Percentiles rank a stretch among this genome's conserved stretches.
Evolutionary conservation across 169 alveolate species (phyloP).

Genomic region (Cryptosporidium baileyi): DNA sequence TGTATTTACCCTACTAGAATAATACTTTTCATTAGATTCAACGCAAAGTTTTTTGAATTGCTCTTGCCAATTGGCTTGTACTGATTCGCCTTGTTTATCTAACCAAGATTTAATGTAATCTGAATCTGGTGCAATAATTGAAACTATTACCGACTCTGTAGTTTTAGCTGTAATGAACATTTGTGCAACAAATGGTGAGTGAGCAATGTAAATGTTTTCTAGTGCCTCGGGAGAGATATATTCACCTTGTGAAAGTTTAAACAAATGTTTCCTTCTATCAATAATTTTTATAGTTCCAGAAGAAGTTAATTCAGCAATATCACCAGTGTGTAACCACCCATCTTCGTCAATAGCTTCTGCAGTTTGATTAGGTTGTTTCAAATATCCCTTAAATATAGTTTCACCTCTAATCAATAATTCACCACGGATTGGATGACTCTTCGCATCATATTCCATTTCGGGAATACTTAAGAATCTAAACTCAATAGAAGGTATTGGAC

Average conservation of each 20-base stretch:
- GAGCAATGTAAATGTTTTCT: slow-evolving; percentile 83
- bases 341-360: slow-evolving; percentile 86
- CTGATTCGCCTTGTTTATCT: background rate
- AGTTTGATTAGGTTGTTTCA: slow-evolving; percentile 84
- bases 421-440: slow-evolving; percentile 88
- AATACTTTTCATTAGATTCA: slow-evolving; percentile 48
- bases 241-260: slow-evolving; percentile 94
- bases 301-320: slow-evolving; percentile 84
- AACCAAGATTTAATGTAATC: slow-evolving; percentile 48
- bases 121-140: slow-evolving; percentile 74
- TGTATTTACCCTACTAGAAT: background rate
- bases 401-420: slow-evolving; percentile 89
- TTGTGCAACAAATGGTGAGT: slow-evolving; percentile 71
- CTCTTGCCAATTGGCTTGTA: background rate
- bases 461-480: slow-evolving; percentile 90
- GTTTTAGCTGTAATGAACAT: slow-evolving; percentile 78
- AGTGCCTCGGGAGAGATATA: slow-evolving; percentile 94
- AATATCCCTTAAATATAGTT: slow-evolving; percentile 86
- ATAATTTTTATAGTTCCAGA: slow-evolving; percentile 88
- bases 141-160: slow-evolving; percentile 73
- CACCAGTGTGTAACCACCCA: slow-evolving; percentile 93
- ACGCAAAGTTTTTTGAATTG: slow-evolving; percentile 70
- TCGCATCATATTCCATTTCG: slow-evolving; percentile 86
- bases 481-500: slow-evolving; percentile 83
- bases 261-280: slow-evolving; percentile 93